Evolutionary conservation across 106 monocot species (phyloP).

Genomic region (Cymbidium sinense): DNA sequence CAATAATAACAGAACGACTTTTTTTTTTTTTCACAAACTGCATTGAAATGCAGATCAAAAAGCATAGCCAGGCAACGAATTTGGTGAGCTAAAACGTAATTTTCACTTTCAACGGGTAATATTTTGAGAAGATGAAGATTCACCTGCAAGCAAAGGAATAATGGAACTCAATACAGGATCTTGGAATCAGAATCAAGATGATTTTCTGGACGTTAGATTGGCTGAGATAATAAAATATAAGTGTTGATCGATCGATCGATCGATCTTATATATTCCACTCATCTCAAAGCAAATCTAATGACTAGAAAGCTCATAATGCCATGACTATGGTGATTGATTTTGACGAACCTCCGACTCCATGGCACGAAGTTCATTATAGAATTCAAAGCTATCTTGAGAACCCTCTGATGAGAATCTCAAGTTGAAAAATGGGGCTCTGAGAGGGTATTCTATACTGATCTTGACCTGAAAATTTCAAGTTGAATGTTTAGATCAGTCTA

Average conservation of each 20-base stretch:
- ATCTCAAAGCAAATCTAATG: too few species aligned
- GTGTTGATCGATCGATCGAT: too few species aligned
- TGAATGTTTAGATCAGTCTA: background rate
- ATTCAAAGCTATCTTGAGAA: conserved; percentile 25
- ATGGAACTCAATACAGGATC: too few species aligned
- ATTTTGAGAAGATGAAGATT: conserved; percentile 70
- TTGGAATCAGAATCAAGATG: too few species aligned
- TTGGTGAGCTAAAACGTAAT: conserved; percentile 64
- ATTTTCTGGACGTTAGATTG: too few species aligned
- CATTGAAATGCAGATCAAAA: conserved; percentile 69
- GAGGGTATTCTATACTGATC: conserved; percentile 80
- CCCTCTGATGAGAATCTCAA: conserved; percentile 31
- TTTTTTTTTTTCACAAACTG: conserved; percentile 22
- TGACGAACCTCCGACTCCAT: conserved; percentile 87
- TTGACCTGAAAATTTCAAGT: conserved; percentile 45
- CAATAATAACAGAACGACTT: conserved; percentile 40
- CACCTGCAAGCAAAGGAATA: background rate
- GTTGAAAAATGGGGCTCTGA: conserved; percentile 76
- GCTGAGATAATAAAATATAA: too few species aligned
- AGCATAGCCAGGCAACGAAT: conserved; percentile 71
- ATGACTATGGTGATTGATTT: background rate
- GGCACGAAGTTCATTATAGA: conserved; percentile 81
- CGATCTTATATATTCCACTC: too few species aligned
- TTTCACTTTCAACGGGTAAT: conserved; percentile 43
- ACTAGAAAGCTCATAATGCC: too few species aligned